Evolutionary conservation across 2,329 filamentous ascomycete genomes (phyloP), one percentile per base, ranked within the genome.

Genomic region (Penicillium sp.): DNA sequence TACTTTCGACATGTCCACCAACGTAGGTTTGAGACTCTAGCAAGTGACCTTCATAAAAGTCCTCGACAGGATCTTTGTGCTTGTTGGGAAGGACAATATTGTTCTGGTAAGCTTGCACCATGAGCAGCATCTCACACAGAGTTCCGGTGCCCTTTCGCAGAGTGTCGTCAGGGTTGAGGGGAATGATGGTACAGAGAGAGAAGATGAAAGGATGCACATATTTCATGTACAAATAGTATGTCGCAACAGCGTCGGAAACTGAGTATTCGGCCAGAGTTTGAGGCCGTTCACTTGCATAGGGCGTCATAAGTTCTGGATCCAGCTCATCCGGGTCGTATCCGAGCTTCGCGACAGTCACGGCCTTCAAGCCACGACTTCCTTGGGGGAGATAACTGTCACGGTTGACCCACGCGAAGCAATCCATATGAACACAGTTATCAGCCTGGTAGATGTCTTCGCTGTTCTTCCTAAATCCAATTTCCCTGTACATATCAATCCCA

Each of bases 181-280:
- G 94, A 69, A 99, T 80, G 75, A 99, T 97, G 1, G 92, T 99
- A 75, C 94, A 99, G 0, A 99, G 79, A 1, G 95, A 97, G 80
- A 99, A 99, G 70, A 99, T 94, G 78, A 99, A 99, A 3, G 94
- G 94, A 71, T 99, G 94, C n/a, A 99, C 90, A 72, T 99, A 99
- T 87, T 99, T 99, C 95, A 99, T 99, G 81, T 99, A 99, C 56
- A 99, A 78, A 68, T 99, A 99, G 71, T 99, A 99, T 0, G 94
- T 99, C 18, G 94, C 94, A 44, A 99, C 94, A 8, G 95, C 95
- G 80, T 99, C 95, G 65, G 95, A 99, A 37, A 99, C 94, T 0
- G 95, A 99, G 75, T 99, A 99, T 67, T 99, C 94, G 7, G 94
- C 93, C 45, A 99, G 79, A 0, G 91, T 96, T 69, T 99, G 94